Evolutionary conservation across 495 filamentous ascomycete genomes (phyloP).

Genomic region (Neurospora sp.): DNA sequence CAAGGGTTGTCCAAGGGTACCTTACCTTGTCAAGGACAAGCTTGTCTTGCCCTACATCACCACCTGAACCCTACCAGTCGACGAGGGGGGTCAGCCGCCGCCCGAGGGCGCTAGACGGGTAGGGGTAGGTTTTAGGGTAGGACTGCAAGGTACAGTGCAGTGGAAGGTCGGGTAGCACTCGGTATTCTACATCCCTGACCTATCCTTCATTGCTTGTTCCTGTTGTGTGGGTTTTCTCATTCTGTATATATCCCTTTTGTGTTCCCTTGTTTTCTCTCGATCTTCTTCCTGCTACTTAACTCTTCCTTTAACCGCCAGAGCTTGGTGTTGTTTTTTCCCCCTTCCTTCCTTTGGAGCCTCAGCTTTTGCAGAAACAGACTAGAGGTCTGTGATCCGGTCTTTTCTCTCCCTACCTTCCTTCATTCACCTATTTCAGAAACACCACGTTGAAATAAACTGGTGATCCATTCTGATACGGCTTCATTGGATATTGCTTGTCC

Average conservation of each 20-base stretch:
- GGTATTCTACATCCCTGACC: not conserved
- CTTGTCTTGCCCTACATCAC: not conserved
- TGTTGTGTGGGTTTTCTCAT: not conserved
- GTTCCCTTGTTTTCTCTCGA: not conserved
- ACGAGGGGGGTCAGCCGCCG: not conserved
- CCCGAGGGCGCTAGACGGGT: not conserved
- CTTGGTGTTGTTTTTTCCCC: not conserved
- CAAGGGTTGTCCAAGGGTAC: not conserved
- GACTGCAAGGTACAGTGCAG: not conserved
- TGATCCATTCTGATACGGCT: not conserved
- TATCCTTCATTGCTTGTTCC: not conserved
- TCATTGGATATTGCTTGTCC: not conserved
- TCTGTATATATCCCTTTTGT: not conserved
- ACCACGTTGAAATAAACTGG: not conserved
- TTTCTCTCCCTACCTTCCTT: not conserved
- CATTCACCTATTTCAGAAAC: not conserved
- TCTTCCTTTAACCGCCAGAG: not conserved
- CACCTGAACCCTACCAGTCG: not conserved
- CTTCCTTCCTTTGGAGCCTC: not conserved
- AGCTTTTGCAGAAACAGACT: not conserved
- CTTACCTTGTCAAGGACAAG: not conserved
- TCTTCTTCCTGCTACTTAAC: not conserved
- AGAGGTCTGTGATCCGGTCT: constrained; percentile 3
- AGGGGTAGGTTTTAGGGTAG: not conserved
- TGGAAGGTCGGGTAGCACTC: not conserved